A percentile compares a stretch with the other conserved stretches of the same genome.
Conservation (phyloP, 257 asterid genomes). For the Gentiana dahurica region DNA sequence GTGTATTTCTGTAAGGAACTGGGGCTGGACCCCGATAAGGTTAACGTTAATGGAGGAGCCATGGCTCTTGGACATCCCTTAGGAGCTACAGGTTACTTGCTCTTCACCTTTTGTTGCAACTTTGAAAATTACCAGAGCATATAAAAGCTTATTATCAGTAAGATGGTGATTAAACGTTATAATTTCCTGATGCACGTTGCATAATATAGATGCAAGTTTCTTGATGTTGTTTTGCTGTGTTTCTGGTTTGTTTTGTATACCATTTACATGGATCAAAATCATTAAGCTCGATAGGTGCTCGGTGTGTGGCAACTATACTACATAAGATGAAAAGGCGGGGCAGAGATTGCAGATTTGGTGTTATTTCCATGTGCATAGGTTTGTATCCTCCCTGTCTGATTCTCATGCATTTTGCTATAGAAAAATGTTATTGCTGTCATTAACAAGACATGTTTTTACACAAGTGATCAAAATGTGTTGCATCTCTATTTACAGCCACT, state of each 20-base stretch:
- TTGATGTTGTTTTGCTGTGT: neutral
- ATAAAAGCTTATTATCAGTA: no score
- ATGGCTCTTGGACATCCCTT: conserved; percentile 94
- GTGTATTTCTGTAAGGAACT: conserved; percentile 65
- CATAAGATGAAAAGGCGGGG: conserved; percentile 94
- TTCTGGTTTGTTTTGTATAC: neutral
- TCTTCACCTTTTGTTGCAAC: neutral
- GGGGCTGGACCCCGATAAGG: conserved; percentile 63
- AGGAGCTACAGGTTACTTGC: conserved; percentile 69
- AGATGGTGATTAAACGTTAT: no score
- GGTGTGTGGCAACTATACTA: conserved; percentile 76
- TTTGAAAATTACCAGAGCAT: no score
- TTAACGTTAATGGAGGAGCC: conserved; percentile 94
- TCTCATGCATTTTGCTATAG: neutral
- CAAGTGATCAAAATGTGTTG: neutral
- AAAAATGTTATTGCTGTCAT: no score
- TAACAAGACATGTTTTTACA: no score
- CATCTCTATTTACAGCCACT: conserved; percentile 38
- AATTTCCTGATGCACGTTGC: no score
- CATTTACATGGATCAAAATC: neutral
- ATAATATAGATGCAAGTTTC: neutral
- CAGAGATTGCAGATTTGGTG: conserved; percentile 76
- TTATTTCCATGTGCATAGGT: conserved; percentile 97
- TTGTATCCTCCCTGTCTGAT: conserved; percentile 2
- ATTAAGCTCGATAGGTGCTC: conserved; percentile 48